phyloP scores from a whole-genome alignment of 768 basidiomycete genomes.

The Suillus paluster region DNA sequence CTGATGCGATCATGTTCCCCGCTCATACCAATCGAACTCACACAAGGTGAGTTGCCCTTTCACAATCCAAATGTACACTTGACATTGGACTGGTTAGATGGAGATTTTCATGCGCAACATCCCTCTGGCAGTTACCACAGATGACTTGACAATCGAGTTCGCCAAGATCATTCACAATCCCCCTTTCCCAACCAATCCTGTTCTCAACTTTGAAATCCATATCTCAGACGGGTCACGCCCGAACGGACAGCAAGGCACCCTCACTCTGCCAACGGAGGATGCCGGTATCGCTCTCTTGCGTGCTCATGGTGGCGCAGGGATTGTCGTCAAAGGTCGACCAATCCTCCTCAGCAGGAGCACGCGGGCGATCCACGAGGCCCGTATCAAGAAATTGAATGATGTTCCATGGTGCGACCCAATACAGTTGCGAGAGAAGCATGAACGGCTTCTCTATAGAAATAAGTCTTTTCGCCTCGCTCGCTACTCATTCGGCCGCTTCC shows the following conservation, averaged over 20 bases:
- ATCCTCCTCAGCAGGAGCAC: conserved; percentile 27
- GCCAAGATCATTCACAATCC: conserved; percentile 38
- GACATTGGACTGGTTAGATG: conserved; percentile 26
- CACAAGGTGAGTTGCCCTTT: conserved; percentile 1
- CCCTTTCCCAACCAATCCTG: conserved; percentile 32
- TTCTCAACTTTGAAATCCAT: conserved; percentile 38
- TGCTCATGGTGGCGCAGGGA: conserved; percentile 27
- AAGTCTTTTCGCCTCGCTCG: conserved; percentile 24
- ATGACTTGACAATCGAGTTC: conserved; percentile 38
- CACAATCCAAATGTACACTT: background rate
- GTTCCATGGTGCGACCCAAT: conserved; percentile 36
- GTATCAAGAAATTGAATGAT: conserved; percentile 26
- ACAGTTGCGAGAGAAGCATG: conserved; percentile 25
- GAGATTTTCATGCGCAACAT: conserved; percentile 40
- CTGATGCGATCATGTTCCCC: background rate
- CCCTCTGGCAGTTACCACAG: conserved; percentile 26
- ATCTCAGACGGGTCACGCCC: background rate
- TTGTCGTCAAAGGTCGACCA: conserved; percentile 28
- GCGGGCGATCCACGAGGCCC: conserved; percentile 20
- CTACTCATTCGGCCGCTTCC: conserved; percentile 42
- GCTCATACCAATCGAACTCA: background rate
- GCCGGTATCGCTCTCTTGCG: conserved; percentile 29
- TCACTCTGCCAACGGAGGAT: conserved; percentile 31
- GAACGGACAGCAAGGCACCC: conserved; percentile 33
- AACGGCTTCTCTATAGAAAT: conserved; percentile 21